phyloP scores from a whole-genome alignment of 2,329 filamentous ascomycete species.

The Cytospora schulzeri region DNA sequence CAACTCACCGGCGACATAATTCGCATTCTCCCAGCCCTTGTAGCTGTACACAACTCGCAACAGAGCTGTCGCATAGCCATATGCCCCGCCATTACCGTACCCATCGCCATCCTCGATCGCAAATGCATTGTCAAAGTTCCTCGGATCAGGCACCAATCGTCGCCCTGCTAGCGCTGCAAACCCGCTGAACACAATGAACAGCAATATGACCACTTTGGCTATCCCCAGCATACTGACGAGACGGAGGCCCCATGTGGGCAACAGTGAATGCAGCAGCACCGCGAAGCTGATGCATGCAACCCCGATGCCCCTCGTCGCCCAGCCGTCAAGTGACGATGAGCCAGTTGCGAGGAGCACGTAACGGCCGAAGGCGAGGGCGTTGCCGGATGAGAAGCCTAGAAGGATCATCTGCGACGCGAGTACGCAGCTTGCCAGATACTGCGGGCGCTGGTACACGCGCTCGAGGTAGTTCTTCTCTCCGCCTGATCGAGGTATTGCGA shows the following conservation, averaged over 20 bases:
- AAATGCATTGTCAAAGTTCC: conserved; percentile 62
- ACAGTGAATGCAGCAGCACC: conserved; percentile 52
- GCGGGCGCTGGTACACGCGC: conserved; percentile 60
- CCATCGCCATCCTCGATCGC: conserved; percentile 45
- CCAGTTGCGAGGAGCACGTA: conserved; percentile 60
- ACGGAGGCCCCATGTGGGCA: conserved; percentile 60
- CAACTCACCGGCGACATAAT: conserved; percentile 62
- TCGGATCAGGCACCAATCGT: conserved; percentile 49
- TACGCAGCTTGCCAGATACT: conserved; percentile 61
- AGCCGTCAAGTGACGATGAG: conserved; percentile 50
- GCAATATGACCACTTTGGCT: conserved; percentile 61
- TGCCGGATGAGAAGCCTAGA: conserved; percentile 62
- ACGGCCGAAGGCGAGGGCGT: conserved; percentile 59
- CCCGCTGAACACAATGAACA: conserved; percentile 64
- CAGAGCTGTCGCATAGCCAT: conserved; percentile 59
- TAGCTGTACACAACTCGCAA: conserved; percentile 63
- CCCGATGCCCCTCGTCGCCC: conserved; percentile 59
- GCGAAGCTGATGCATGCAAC: conserved; percentile 57
- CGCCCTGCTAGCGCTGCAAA: conserved; percentile 58
- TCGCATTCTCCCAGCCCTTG: conserved; percentile 64
- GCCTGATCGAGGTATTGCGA: conserved; percentile 62
- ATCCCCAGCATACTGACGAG: conserved; percentile 61
- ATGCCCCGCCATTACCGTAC: conserved; percentile 51
- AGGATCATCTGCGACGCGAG: conserved; percentile 63
- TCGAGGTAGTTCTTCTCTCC: conserved; percentile 70